Percentiles rank a stretch among this genome's conserved stretches.
These are phyloP conservation scores for Hericium coralloides DNA, from an alignment of 768 basidiomycete species.

Conservation along the genomic window DNA sequence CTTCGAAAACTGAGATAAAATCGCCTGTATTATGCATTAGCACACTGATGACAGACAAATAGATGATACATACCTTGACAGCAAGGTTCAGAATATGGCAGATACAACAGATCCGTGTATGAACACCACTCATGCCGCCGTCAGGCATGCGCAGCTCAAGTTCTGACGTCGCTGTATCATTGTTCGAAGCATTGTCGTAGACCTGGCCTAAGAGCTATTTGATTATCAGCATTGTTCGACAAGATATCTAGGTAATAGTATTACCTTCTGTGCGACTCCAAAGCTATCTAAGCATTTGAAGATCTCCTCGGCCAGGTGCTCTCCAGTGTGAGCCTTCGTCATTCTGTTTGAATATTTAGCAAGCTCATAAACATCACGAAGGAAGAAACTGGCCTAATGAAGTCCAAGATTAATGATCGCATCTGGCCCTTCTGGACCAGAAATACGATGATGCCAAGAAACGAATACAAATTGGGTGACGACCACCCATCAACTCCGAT, in stretches of 20 bases:
- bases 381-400: neutral
- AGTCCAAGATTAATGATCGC: neutral
- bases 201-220: neutral
- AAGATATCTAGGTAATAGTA: too few species aligned
- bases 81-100: neutral
- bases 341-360: too few species aligned
- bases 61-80: neutral
- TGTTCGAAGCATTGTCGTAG: neutral
- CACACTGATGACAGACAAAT: neutral
- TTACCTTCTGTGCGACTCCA: slow-evolving; percentile 5
- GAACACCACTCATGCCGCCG: neutral
- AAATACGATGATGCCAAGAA: too few species aligned
- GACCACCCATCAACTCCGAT: slow-evolving; percentile 15
- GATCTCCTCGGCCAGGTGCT: slow-evolving; percentile 2
- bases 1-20: slow-evolving; percentile 13
- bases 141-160: too few species aligned
- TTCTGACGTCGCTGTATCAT: too few species aligned
- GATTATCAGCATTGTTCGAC: neutral
- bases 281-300: neutral
- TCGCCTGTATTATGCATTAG: slow-evolving; percentile 11
- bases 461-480: slow-evolving; percentile 15
- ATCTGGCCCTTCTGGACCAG: too few species aligned
- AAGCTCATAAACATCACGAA: too few species aligned
- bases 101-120: neutral
- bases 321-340: slow-evolving; percentile 5